A percentile compares a stretch with the other conserved stretches of the same genome.
These are phyloP conservation scores for Tylopilus sp. DNA, from an alignment of 1,284 basidiomycete species.

Conservation along the genomic window DNA sequence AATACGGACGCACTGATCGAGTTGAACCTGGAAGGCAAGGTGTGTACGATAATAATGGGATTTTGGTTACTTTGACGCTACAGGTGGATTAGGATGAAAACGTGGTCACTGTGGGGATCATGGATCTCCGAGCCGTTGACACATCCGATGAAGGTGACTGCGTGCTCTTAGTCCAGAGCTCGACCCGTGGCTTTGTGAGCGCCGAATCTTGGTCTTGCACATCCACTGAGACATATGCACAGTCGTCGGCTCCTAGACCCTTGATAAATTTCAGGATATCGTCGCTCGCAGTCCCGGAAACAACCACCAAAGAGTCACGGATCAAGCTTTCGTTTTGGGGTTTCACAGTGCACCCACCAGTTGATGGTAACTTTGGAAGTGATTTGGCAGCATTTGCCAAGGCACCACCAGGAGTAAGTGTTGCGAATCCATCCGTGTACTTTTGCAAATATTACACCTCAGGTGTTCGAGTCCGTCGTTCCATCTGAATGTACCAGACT, in stretches of 20 bases:
- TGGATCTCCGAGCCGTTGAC: constrained; percentile 58
- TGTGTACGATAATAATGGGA: constrained; percentile 30
- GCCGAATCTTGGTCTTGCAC: not conserved
- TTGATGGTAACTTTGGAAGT: constrained; percentile 62
- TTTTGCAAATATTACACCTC: constrained; percentile 1
- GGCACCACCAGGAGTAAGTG: constrained; percentile 81
- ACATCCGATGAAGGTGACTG: constrained; percentile 35
- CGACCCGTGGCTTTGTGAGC: constrained; percentile 52
- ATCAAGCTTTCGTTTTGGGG: constrained; percentile 64
- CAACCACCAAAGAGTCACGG: constrained; percentile 75
- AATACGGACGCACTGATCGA: constrained; percentile 67
- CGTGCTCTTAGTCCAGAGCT: constrained; percentile 48
- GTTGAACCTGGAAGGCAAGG: constrained; percentile 66
- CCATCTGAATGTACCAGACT: constrained; percentile 86
- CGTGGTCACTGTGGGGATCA: constrained; percentile 57
- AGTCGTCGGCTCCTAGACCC: constrained; percentile 48
- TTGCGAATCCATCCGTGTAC: not conserved
- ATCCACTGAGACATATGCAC: constrained; percentile 2
- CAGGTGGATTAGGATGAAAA: constrained; percentile 60
- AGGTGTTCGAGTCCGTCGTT: constrained; percentile 91
- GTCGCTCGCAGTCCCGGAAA: constrained; percentile 61
- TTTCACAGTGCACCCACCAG: constrained; percentile 61
- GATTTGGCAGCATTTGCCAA: constrained; percentile 72
- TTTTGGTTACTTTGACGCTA: constrained; percentile 8
- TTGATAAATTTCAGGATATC: constrained; percentile 66